These are phyloP conservation scores for Dendryphion nanum DNA, from an alignment of 2,329 filamentous ascomycete species.

Conservation along the genomic window DNA sequence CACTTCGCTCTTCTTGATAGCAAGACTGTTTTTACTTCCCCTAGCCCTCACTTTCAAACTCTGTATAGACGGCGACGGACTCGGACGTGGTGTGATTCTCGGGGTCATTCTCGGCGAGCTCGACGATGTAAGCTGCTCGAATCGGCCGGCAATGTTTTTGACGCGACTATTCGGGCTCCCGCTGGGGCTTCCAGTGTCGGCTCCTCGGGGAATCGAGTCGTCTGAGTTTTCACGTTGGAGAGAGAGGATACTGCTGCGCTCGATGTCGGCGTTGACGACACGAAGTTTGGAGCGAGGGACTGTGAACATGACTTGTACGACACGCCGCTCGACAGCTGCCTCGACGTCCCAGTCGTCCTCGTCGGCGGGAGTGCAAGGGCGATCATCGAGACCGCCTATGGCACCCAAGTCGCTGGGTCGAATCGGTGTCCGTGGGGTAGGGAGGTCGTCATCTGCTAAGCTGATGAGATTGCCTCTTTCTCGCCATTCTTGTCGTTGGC, in stretches of 20 bases:
- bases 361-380: conserved; percentile 31
- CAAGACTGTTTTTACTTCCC: conserved; percentile 14
- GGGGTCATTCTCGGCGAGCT: conserved; percentile 7
- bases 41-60: conserved; percentile 24
- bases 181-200: not conserved
- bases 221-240: conserved; percentile 18
- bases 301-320: conserved; percentile 76
- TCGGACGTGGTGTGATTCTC: conserved; percentile 13
- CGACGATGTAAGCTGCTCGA: conserved; percentile 22
- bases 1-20: not conserved
- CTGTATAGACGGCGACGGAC: conserved; percentile 20
- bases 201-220: not conserved
- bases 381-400: conserved; percentile 7
- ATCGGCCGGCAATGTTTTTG: conserved; percentile 28
- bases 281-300: conserved; percentile 82
- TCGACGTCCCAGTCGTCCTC: conserved; percentile 54
- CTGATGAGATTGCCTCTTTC: conserved; percentile 29
- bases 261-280: conserved; percentile 69
- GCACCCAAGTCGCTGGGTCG: conserved; percentile 19
- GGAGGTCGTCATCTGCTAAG: conserved; percentile 24
- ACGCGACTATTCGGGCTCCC: conserved; percentile 21
- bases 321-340: conserved; percentile 44
- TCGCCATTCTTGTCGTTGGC: conserved; percentile 28
- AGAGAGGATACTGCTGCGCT: conserved; percentile 26
- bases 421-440: conserved; percentile 28